Evolutionary conservation across 768 basidiomycete genomes (phyloP), one percentile per base, ranked within the genome.

Genomic region (Pulveroboletus sp.): DNA sequence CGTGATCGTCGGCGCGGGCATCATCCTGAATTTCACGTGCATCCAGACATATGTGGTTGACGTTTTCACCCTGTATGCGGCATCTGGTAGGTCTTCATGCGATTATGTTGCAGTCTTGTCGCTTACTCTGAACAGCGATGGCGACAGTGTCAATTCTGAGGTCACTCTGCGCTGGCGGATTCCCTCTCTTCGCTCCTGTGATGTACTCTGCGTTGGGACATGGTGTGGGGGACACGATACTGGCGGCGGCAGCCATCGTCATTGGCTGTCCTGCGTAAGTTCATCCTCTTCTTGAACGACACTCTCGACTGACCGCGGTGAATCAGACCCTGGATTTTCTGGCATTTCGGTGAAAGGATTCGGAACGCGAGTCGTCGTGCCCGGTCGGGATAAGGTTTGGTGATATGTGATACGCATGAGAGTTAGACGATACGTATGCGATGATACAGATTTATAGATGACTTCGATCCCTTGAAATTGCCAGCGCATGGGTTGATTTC

Each of bases 21-120:
- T 78, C 19, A 81, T 85, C 46, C 67, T 85, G 9, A 69, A 71
- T 49, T 83, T 85, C 65, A 80, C 85, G 60, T 62, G 73, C 2
- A 80, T 83, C 9, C 81, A 84, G 55, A 79, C 80, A 1, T 90
- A 89, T 43, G 67, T 88, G 39, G 76, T 90, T 19, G 84, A 87
- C 51, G 64, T 77, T 0, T 88, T 85, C 61, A 78, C 83, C 0
- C 64, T 85, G 2, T 73, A 86, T 55, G 27, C 27, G 6, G 27
- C 27, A 29, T 29, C 27, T 6, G 27, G 27, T 29, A 12, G 27
- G 27, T 29, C 6, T 12, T 6, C 27, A 29, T 29, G 27, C 27
- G 12, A 40, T 20, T 40, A 26, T 37, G 12, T 4, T 0, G 10
- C 34, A 40, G n/a, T 11, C 29, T 8, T 19, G 6, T 24, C 27